phyloP scores from a whole-genome alignment of 257 asterid species.

The Ophiorrhiza pumila region DNA sequence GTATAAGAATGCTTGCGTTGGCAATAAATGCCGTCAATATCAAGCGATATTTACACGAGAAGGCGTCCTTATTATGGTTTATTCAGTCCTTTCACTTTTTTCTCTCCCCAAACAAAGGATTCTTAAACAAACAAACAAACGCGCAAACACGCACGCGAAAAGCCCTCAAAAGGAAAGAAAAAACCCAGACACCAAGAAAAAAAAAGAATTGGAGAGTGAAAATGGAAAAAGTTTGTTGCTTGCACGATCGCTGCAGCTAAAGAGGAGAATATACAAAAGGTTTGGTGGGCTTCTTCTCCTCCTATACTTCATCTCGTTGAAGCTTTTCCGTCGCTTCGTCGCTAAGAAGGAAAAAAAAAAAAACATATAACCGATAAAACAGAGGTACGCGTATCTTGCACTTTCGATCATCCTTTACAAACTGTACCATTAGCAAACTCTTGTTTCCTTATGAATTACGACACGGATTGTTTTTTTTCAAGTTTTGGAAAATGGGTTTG shows the following conservation, averaged over 20 bases:
- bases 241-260: slow-evolving; percentile 46
- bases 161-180: slow-evolving; percentile 15
- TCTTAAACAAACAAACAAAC: slow-evolving; percentile 23
- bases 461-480: slow-evolving; percentile 8
- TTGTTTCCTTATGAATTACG: background rate
- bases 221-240: slow-evolving; percentile 36
- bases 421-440: slow-evolving; percentile 17
- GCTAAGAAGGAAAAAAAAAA: slow-evolving; percentile 26
- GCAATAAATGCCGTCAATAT: background rate
- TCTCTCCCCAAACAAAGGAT: slow-evolving; percentile 8
- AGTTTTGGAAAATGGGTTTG: slow-evolving; percentile 17
- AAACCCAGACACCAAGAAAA: slow-evolving; percentile 3
- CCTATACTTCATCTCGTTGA: background rate
- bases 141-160: slow-evolving; percentile 32
- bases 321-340: slow-evolving; percentile 34
- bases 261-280: background rate
- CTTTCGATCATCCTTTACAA: slow-evolving; percentile 17
- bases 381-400: slow-evolving; percentile 38
- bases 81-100: slow-evolving; percentile 1
- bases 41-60: background rate
- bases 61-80: background rate
- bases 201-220: background rate
- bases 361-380: slow-evolving; percentile 15
- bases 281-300: slow-evolving; percentile 22
- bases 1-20: background rate